Evolutionary conservation across 345 rosid species (phyloP), one percentile per base, ranked within the genome.

Genomic region (Gossypium australe): DNA sequence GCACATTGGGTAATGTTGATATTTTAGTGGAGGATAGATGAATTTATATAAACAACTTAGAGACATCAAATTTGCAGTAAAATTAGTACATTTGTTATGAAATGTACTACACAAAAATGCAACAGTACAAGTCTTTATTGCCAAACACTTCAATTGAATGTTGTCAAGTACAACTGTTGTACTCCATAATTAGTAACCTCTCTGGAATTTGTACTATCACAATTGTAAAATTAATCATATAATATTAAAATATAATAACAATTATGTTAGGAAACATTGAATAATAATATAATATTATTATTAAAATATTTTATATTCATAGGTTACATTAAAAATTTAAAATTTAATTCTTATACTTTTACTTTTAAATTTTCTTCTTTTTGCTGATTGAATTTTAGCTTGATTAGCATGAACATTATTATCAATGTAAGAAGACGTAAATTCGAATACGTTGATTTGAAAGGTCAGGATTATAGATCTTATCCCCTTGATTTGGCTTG

Each of bases 381-480:
- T 5, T 3, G 5, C 4, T 27, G 34, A 34, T 34, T 34, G 0
- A 34, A 5, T 34, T 5, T 34, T 34, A 34, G 7, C 0, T 1
- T 34, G 1, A 34, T 34, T 34, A 34, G 0, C 1, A 34, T 34
- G 0, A 0, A 34, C 0, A 34, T 34, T 34, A 0, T 34, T 34
- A 0, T 34, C 41, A 34, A 34, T 1, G 7, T 1, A 34, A 1
- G 0, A 34, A 0, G 1, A 5, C 7, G 1, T 34, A 0, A 0
- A 34, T 34, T 34, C 1, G 7, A 34, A 34, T 34, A 7, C 1
- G 7, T 34, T 34, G 7, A 34, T 34, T 5, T 34, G 1, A 34
- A 34, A 34, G 41, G 41, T 34, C 1, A 0, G 0, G 34, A 22
- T 57, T 53, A 57, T 22, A 22, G 14, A 34, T 34, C 1, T 1